These are phyloP conservation scores for Aristolochia contorta DNA, from an alignment of 164 flowering plant genomes.

Conservation along the genomic window DNA sequence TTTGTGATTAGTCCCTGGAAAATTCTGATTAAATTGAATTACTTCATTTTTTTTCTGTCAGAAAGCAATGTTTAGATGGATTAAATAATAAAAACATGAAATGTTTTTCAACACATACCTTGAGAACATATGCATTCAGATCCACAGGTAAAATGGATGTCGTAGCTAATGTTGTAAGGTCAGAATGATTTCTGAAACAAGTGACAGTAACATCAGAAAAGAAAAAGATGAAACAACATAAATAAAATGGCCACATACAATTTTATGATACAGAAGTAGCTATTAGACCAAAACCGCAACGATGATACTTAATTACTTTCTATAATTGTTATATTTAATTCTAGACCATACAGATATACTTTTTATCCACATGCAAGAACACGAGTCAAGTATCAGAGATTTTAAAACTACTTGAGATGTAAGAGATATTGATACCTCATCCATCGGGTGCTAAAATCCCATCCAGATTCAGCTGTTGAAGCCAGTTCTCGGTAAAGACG, in stretches of 20 bases:
- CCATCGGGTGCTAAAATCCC: slow-evolving; percentile 99
- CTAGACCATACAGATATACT: too few species aligned
- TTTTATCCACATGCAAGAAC: not conserved
- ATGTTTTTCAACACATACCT: slow-evolving; percentile 27
- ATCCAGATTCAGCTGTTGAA: slow-evolving; percentile 90
- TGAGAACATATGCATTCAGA: slow-evolving; percentile 65
- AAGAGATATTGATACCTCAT: slow-evolving; percentile 46
- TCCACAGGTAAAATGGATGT: slow-evolving; percentile 88
- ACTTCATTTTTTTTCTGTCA: too few species aligned
- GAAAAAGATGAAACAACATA: too few species aligned
- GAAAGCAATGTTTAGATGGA: too few species aligned
- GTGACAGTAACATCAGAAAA: too few species aligned
- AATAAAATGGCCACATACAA: too few species aligned
- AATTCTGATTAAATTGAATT: too few species aligned
- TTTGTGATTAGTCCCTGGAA: not conserved
- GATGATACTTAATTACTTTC: too few species aligned
- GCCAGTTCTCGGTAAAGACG: slow-evolving; percentile 68
- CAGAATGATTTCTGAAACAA: slow-evolving; percentile 51
- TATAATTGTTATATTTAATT: too few species aligned
- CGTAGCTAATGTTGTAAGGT: slow-evolving; percentile 66
- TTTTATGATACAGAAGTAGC: too few species aligned
- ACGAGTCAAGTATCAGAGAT: not conserved
- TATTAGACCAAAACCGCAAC: too few species aligned
- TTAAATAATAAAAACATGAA: not conserved
- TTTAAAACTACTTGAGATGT: not conserved